phyloP scores from a whole-genome alignment of 805 yeast species.

The Candida tallmaniae region DNA sequence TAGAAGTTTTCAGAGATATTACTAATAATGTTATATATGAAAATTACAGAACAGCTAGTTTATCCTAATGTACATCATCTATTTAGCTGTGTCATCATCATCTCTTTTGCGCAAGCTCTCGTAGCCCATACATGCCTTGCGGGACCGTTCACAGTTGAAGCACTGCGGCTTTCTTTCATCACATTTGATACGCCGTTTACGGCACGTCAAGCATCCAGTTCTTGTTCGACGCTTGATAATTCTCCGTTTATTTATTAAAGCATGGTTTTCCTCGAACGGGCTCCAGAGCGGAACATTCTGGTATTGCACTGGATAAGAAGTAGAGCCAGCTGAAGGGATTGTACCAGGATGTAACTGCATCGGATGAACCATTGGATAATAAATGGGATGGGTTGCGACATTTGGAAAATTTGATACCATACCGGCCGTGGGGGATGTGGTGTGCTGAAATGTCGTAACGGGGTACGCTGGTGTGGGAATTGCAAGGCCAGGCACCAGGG shows the following conservation, averaged over 20 bases:
- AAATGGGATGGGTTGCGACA: no score
- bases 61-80: conserved; percentile 1
- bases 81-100: conserved; percentile 3
- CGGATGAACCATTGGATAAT: no score
- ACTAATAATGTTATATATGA: conserved; percentile 13
- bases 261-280: conserved; percentile 14
- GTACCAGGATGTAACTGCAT: conserved; percentile 1
- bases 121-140: conserved; percentile 66
- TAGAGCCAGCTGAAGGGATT: neutral
- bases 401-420: no score
- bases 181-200: conserved; percentile 68
- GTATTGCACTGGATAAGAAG: neutral
- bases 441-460: no score
- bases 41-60: conserved; percentile 12
- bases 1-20: conserved; percentile 11
- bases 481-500: no score
- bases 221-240: conserved; percentile 59
- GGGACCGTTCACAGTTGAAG: conserved; percentile 60
- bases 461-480: no score
- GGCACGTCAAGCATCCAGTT: conserved; percentile 73
- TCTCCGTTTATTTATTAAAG: conserved; percentile 26
- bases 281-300: conserved; percentile 8
- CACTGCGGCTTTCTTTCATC: conserved; percentile 72
- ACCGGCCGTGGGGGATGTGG: no score
- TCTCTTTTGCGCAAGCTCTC: conserved; percentile 24